Evolutionary conservation across 2,329 filamentous ascomycete species (phyloP), one percentile per base, ranked within the genome.

Genomic region (Cladosporium oxysporum): DNA sequence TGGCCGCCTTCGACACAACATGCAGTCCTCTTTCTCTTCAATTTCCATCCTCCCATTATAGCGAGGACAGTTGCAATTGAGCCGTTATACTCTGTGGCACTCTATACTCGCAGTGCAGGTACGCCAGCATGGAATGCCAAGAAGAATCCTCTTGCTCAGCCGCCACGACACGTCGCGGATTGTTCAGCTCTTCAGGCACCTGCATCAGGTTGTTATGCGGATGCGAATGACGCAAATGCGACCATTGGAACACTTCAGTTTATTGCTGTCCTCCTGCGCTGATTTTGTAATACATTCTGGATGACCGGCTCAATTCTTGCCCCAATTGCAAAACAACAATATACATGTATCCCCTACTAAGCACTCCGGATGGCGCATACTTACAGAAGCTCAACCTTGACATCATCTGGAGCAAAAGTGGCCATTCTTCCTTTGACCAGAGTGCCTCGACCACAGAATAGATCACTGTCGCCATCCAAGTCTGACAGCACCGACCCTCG

Each of bases 81-180:
- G 3, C 35, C 16, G 14, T 16, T 14, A 18, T 41, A 7, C 18
- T 41, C 35, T 41, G 35, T 18, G 35, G 6, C 16, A 3, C 18
- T 4, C n/a, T 8, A n/a, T n/a, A 44, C 37, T 7, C 6, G n/a
- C 37, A 16, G n/a, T 12, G 41, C 12, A 21, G 18, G 14, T 37
- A 18, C 35, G 35, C 35, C 18, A 44, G 23, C 12, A 41, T n/a
- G 33, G 33, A 41, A 2, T 8, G 55, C 31, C 33, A 37, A 41
- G 55, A 16, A 33, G 55, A 58, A 58, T 58, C 55, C 55, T 41
- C 23, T 21, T 41, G 55, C 55, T 35, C 55, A 58, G 55, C 55
- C 55, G 31, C 33, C 23, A 33, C 55, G 33, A 58, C 55, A 41
- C 55, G 33, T 58, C 33, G 10, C 5, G n/a, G 7, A 26, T 41